Percentiles rank a stretch among this genome's conserved stretches.
Evolutionary conservation across 1,139 yeast species (phyloP).

Genomic region (Suhomyces bokatorum): DNA sequence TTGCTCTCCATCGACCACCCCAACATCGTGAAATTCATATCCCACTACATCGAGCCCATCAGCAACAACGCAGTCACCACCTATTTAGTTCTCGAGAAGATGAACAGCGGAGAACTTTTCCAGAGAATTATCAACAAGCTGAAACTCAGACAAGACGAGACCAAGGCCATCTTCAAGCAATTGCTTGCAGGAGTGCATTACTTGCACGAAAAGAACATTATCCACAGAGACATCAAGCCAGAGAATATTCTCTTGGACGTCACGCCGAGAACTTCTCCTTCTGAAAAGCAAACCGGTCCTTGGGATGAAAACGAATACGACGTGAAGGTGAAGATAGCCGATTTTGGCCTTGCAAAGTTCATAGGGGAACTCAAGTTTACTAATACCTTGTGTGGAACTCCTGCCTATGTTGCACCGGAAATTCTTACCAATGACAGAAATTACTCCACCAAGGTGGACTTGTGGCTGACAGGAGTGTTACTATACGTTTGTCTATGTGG

Average conservation of each 20-base stretch:
- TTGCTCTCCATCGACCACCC: conserved; percentile 67
- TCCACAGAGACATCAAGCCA: conserved; percentile 88
- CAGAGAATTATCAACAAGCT: conserved; percentile 68
- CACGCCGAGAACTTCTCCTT: conserved; percentile 39
- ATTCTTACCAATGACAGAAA: conserved; percentile 55
- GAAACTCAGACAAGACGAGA: conserved; percentile 59
- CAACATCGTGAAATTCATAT: conserved; percentile 66
- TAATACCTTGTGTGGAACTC: conserved; percentile 31
- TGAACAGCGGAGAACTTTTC: conserved; percentile 73
- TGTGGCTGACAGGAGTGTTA: conserved; percentile 81
- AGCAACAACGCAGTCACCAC: conserved; percentile 56
- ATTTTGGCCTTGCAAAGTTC: conserved; percentile 43
- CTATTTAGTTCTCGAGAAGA: conserved; percentile 68
- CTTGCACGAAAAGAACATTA: conserved; percentile 71
- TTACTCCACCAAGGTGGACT: conserved; percentile 70
- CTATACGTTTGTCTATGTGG: conserved; percentile 79
- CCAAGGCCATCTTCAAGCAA: conserved; percentile 61
- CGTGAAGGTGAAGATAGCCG: conserved; percentile 73
- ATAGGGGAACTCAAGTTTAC: conserved; percentile 31
- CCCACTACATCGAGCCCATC: conserved; percentile 68
- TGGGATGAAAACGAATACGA: conserved; percentile 66
- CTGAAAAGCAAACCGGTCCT: conserved; percentile 66
- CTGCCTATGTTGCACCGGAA: conserved; percentile 68
- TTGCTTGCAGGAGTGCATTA: conserved; percentile 61
- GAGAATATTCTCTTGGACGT: conserved; percentile 83